Percentiles rank a stretch among this genome's conserved stretches.
These are phyloP conservation scores for Andrographis paniculata DNA, from an alignment of 305 asterid species.

Conservation along the genomic window DNA sequence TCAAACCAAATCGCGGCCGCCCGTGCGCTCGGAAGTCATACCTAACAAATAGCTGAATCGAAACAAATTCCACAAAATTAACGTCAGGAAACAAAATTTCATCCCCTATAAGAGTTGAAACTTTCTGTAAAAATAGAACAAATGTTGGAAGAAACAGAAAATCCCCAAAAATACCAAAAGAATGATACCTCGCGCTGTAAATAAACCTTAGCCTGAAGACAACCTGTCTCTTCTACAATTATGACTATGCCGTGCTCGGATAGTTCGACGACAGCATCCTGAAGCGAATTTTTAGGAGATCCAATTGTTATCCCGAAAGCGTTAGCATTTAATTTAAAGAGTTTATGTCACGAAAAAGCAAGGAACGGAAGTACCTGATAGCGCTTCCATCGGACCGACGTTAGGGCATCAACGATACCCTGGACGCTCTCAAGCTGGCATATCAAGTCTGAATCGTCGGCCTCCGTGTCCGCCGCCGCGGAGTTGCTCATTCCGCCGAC, in stretches of 20 bases:
- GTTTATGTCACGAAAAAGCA: constrained; percentile 1
- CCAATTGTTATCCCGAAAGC: not conserved
- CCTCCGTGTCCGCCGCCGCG: constrained; percentile 38
- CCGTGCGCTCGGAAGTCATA: constrained; percentile 72
- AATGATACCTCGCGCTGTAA: constrained; percentile 67
- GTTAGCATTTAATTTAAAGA: not conserved
- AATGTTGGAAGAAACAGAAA: not conserved
- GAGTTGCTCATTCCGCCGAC: constrained; percentile 49
- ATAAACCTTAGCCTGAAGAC: constrained; percentile 96
- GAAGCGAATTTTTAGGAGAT: constrained; percentile 6
- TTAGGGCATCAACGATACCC: constrained; percentile 86
- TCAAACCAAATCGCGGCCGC: constrained; percentile 85
- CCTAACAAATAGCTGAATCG: constrained; percentile 52
- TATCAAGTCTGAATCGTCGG: constrained; percentile 51
- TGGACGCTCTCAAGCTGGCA: constrained; percentile 85
- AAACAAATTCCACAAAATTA: constrained; percentile 3
- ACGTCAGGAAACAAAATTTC: not conserved
- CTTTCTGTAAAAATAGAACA: not conserved
- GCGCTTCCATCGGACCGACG: constrained; percentile 92
- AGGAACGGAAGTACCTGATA: constrained; percentile 41
- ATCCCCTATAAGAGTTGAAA: not conserved
- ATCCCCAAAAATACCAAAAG: not conserved
- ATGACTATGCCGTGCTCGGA: constrained; percentile 91
- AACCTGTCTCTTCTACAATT: constrained; percentile 81
- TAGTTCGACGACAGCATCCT: constrained; percentile 81